phyloP scores from a whole-genome alignment of 345 rosid species.

The Citrus sinensis region DNA sequence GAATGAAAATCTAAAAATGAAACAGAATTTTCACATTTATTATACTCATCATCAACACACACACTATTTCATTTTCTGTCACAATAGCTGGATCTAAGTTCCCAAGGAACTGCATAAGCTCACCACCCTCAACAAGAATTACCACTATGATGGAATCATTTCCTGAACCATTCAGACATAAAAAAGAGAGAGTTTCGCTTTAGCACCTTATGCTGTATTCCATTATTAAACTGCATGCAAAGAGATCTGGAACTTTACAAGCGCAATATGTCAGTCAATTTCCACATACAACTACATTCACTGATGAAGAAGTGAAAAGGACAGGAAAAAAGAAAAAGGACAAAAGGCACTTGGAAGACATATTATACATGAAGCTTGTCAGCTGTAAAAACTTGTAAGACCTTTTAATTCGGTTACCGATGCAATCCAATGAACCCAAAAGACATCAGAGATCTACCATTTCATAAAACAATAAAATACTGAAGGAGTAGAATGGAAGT shows the following conservation, averaged over 20 bases:
- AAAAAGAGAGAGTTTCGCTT: not conserved
- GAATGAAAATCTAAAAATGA: not conserved
- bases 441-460: constrained; percentile 25
- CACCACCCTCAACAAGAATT: not conserved
- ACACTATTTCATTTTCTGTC: not conserved
- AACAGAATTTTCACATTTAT: not conserved
- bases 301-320: constrained; percentile 18
- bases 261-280: constrained; percentile 31
- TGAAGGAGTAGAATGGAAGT: not conserved
- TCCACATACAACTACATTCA: constrained; percentile 15
- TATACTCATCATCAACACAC: not conserved
- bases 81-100: not conserved
- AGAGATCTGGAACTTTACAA: constrained; percentile 46
- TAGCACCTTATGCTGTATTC: constrained; percentile 18
- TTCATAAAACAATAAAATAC: constrained; percentile 14
- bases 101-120: not conserved
- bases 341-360: constrained; percentile 27
- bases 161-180: not conserved
- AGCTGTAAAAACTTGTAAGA: constrained; percentile 26
- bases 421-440: constrained; percentile 16
- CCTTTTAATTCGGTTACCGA: constrained; percentile 23
- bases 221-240: constrained; percentile 38
- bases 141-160: not conserved
- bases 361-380: constrained; percentile 50
- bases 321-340: not conserved